Evolutionary conservation across 352 stramenopile genomes (phyloP).

Genomic region (Elongisporangium senticosum): DNA sequence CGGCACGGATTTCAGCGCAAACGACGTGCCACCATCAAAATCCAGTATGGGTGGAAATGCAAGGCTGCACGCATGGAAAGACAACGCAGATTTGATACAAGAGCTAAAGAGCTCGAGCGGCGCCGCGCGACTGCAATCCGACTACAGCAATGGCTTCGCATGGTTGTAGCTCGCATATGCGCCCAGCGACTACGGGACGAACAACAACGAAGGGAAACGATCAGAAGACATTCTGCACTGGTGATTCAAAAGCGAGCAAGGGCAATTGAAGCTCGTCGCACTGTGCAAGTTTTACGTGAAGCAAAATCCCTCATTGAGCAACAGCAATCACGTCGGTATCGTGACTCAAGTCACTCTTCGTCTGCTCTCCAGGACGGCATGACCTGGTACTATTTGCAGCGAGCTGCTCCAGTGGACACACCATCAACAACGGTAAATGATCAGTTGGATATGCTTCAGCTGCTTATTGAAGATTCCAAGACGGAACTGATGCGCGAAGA

Average conservation of each 20-base stretch:
- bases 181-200: constrained; percentile 20
- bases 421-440: constrained; percentile 32
- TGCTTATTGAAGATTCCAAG: constrained; percentile 23
- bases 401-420: constrained; percentile 12
- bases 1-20: constrained; percentile 12
- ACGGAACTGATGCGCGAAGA: constrained; percentile 37
- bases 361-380: constrained; percentile 50
- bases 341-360: constrained; percentile 14
- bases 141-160: constrained; percentile 35
- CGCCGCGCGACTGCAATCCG: constrained; percentile 12
- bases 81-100: constrained; percentile 7
- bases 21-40: constrained; percentile 21
- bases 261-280: constrained; percentile 34
- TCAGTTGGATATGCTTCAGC: constrained; percentile 14
- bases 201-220: constrained; percentile 15
- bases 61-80: constrained; percentile 23
- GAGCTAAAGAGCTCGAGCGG: constrained; percentile 5
- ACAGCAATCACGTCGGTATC: constrained; percentile 42
- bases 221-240: constrained; percentile 32
- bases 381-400: constrained; percentile 25
- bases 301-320: constrained; percentile 33
- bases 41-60: constrained; percentile 42
- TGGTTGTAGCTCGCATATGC: constrained; percentile 14
- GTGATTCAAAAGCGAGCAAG: constrained; percentile 54
- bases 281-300: constrained; percentile 28